phyloP scores from a whole-genome alignment of 176 grass and related monocot species.

The Echinochloa phyllopogon region DNA sequence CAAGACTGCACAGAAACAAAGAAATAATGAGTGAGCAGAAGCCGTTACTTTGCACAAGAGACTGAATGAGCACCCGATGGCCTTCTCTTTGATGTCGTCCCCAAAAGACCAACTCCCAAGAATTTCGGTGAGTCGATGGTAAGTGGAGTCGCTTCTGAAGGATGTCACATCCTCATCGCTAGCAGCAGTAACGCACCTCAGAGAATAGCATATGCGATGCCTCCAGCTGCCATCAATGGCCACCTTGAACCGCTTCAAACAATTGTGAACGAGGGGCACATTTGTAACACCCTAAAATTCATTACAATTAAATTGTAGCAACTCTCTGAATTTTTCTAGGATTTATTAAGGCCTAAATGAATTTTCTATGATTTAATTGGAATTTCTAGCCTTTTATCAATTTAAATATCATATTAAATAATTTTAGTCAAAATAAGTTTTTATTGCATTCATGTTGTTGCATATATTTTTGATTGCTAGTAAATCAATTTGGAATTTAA shows the following conservation, averaged over 20 bases:
- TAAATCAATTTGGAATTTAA: no score
- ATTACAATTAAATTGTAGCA: no score
- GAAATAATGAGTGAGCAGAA: not conserved
- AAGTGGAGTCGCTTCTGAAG: not conserved
- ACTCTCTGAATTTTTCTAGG: no score
- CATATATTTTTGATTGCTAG: no score
- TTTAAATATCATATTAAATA: no score
- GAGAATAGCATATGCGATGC: not conserved
- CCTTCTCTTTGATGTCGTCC: not conserved
- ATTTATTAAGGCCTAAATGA: no score
- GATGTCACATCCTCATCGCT: not conserved
- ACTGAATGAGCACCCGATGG: not conserved
- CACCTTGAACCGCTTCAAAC: not conserved
- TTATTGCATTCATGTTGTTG: no score
- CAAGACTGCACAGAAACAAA: not conserved
- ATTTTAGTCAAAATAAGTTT: no score
- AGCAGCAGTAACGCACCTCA: not conserved
- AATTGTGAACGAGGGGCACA: not conserved
- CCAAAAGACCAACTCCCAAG: not conserved
- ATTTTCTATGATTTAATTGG: no score
- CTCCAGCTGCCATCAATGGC: not conserved
- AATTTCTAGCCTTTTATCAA: no score
- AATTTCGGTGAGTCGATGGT: not conserved
- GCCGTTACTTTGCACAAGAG: not conserved
- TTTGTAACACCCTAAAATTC: no score